These are phyloP conservation scores for Trichoderma atrobrunneum DNA, from an alignment of 2,329 filamentous ascomycete species.

Conservation along the genomic window DNA sequence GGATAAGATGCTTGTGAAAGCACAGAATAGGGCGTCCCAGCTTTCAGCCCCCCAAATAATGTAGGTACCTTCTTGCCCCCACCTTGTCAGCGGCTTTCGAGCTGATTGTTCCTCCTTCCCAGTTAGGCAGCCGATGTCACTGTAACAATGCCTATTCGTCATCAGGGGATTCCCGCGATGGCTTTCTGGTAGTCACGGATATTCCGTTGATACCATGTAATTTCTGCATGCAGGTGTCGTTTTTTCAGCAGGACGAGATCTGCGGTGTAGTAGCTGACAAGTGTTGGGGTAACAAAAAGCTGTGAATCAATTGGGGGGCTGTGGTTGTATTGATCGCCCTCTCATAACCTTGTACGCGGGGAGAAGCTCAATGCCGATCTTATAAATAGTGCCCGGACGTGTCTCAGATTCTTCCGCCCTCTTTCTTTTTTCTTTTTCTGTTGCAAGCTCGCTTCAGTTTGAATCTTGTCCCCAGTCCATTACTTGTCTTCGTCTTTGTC, in stretches of 20 bases:
- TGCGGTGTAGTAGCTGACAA: not conserved
- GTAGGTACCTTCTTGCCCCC: not conserved
- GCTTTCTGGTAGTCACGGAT: not conserved
- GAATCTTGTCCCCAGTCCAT: not conserved
- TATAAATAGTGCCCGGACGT: conserved; percentile 2
- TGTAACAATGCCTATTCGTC: conserved; percentile 15
- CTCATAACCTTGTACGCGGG: not conserved
- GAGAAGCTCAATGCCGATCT: conserved; percentile 10
- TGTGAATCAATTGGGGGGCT: not conserved
- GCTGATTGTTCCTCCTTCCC: conserved; percentile 16
- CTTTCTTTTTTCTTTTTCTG: not conserved
- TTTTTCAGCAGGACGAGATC: not conserved
- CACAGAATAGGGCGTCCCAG: not conserved
- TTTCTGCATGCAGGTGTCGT: not conserved
- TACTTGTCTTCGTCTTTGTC: not conserved
- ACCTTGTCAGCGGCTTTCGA: conserved; percentile 16
- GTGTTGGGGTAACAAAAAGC: not conserved
- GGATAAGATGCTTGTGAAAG: not conserved
- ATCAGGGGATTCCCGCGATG: not conserved
- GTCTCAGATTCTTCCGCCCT: not conserved
- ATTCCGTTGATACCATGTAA: not conserved
- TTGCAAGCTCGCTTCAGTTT: not conserved
- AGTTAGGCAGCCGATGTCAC: conserved; percentile 14
- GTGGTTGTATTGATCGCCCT: not conserved
- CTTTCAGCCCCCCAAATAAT: conserved; percentile 6